phyloP scores from a whole-genome alignment of 169 alveolate species.

The Cryptosporidium felis region DNA sequence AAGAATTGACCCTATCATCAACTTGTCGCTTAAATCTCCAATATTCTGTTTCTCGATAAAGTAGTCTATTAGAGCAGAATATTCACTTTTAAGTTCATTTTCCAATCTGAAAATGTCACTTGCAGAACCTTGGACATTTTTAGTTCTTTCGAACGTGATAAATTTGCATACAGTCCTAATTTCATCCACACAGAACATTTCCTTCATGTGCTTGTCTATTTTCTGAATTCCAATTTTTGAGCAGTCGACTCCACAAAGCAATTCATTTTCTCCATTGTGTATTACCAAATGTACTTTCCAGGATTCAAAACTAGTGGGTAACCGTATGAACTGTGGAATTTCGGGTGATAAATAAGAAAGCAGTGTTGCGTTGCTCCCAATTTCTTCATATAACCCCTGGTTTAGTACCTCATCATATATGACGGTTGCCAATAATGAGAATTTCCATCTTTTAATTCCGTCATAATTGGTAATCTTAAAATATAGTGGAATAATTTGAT shows the following conservation, averaged over 20 bases:
- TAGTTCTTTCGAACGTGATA: neutral
- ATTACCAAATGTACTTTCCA: conserved; percentile 37
- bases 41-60: neutral
- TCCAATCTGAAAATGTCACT: neutral
- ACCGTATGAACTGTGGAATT: conserved; percentile 45
- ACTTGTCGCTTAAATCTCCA: neutral
- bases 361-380: neutral
- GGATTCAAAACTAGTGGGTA: conserved; percentile 10
- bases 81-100: neutral
- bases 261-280: conserved; percentile 37
- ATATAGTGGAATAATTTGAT: conserved; percentile 18
- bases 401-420: neutral
- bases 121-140: neutral
- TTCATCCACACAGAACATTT: conserved; percentile 19
- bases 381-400: neutral
- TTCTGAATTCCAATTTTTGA: neutral
- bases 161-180: neutral
- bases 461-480: neutral
- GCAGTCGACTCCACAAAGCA: conserved; percentile 50
- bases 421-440: conserved; percentile 25
- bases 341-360: conserved; percentile 43
- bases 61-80: conserved; percentile 3
- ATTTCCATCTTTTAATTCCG: conserved; percentile 11
- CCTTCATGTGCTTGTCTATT: neutral
- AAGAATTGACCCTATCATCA: conserved; percentile 30